These are phyloP conservation scores for Candida morakotiae DNA, from an alignment of 805 yeast genomes.

Conservation along the genomic window DNA sequence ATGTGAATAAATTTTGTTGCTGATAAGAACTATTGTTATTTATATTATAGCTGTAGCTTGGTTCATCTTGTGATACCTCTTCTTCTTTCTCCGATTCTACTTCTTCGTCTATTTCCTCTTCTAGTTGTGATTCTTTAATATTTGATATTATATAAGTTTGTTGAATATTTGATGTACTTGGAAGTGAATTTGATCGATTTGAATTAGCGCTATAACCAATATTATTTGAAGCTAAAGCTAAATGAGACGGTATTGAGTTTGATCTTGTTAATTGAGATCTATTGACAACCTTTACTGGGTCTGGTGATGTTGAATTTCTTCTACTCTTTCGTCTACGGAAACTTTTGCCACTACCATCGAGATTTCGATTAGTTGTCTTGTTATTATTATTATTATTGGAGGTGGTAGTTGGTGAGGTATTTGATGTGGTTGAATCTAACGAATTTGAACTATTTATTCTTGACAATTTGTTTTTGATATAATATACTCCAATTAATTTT, in stretches of 20 bases:
- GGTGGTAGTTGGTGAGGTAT: neutral
- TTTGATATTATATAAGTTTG: neutral
- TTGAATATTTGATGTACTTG: neutral
- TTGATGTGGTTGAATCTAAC: neutral
- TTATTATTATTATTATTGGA: neutral
- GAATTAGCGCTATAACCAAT: neutral
- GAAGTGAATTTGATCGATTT: neutral
- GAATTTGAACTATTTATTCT: neutral
- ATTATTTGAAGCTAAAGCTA: neutral
- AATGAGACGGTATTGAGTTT: constrained; percentile 3
- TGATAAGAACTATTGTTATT: too few relatives aligned
- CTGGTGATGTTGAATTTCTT: neutral
- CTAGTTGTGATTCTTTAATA: neutral
- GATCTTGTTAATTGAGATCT: constrained; percentile 2
- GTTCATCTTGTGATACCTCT: too few relatives aligned
- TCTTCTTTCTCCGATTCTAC: too few relatives aligned
- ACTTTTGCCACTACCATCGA: neutral
- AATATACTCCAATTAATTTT: constrained; percentile 2
- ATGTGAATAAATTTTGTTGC: constrained; percentile 1
- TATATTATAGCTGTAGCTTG: too few relatives aligned
- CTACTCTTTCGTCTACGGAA: neutral
- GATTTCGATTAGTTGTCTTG: too few relatives aligned
- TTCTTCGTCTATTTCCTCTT: neutral
- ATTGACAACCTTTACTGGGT: neutral
- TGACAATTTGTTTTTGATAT: constrained; percentile 3